Percentiles rank a stretch among this genome's conserved stretches.
phyloP scores from a whole-genome alignment of 441 rosid genomes.

The Flueggea neowawraea region DNA sequence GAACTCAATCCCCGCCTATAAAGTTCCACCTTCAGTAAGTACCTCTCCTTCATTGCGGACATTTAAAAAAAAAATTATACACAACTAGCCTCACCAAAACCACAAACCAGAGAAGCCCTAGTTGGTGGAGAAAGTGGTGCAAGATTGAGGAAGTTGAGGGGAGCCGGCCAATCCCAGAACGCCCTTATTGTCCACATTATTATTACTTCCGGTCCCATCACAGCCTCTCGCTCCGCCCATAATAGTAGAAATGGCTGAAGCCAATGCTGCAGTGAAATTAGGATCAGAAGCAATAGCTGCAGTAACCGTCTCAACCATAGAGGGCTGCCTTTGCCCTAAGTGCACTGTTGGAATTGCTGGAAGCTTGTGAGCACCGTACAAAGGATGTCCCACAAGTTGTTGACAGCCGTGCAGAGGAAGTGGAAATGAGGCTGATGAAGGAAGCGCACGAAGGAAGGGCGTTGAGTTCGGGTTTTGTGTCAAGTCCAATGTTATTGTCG shows the following conservation, averaged over 20 bases:
- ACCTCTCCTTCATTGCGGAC: too few relatives aligned
- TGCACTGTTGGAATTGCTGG: slow-evolving; percentile 20
- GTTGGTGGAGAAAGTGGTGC: slow-evolving; percentile 85
- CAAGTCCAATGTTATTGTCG: slow-evolving; percentile 85
- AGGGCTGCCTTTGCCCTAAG: slow-evolving; percentile 34
- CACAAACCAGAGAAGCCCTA: slow-evolving; percentile 9
- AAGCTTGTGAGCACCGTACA: slow-evolving; percentile 17
- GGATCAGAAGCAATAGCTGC: slow-evolving; percentile 83
- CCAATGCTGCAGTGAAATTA: slow-evolving; percentile 72
- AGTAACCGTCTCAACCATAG: slow-evolving; percentile 61
- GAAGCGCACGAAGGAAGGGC: slow-evolving; percentile 28
- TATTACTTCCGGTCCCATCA: slow-evolving; percentile 17
- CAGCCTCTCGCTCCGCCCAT: slow-evolving; percentile 30
- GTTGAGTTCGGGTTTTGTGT: slow-evolving; percentile 43
- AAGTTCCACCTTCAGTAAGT: too few relatives aligned
- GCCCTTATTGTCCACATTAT: slow-evolving; percentile 20
- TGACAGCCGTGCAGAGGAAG: slow-evolving; percentile 41
- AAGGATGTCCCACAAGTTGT: slow-evolving; percentile 33
- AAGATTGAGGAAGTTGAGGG: slow-evolving; percentile 83
- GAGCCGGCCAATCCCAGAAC: slow-evolving; percentile 44
- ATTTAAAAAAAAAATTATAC: too few relatives aligned
- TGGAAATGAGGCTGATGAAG: slow-evolving; percentile 31
- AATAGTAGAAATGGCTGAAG: slow-evolving; percentile 68
- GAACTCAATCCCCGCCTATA: too few relatives aligned
- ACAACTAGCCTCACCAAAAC: too few relatives aligned